Evolutionary conservation across 2,329 filamentous ascomycete species (phyloP).

Genomic region (Fusarium bulbicola): DNA sequence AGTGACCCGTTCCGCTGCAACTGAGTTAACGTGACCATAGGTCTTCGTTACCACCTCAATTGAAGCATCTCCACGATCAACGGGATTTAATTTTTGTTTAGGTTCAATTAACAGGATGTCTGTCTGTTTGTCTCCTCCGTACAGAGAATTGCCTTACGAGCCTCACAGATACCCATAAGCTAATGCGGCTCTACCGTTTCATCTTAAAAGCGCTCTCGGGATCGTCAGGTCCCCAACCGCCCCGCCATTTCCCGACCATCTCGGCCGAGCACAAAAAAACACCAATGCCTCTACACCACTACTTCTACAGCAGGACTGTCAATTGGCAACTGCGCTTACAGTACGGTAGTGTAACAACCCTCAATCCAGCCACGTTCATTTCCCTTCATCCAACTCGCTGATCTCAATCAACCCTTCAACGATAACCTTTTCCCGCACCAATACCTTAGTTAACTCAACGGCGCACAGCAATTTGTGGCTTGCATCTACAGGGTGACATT

Average conservation of each 20-base stretch:
- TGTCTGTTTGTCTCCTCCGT: not conserved
- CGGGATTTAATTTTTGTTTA: fast-evolving
- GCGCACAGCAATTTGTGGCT: not conserved
- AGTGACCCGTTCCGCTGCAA: fast-evolving
- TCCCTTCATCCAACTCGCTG: not conserved
- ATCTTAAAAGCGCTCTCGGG: too few relatives aligned
- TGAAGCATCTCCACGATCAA: not conserved
- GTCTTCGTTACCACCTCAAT: fast-evolving
- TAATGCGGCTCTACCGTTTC: not conserved
- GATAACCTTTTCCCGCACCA: not conserved
- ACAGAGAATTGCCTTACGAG: not conserved
- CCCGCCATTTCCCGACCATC: not conserved
- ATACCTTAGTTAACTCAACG: too few relatives aligned
- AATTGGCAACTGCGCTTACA: not conserved
- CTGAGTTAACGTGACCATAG: fast-evolving
- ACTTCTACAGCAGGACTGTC: not conserved
- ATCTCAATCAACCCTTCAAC: not conserved
- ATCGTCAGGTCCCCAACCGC: not conserved
- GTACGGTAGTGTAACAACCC: not conserved
- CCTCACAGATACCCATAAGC: not conserved
- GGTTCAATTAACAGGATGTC: fast-evolving
- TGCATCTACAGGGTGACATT: not conserved
- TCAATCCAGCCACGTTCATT: not conserved
- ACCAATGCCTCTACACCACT: not conserved
- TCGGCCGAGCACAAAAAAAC: not conserved